A percentile compares a stretch with the other conserved stretches of the same genome.
These are phyloP conservation scores for Scytalidium sp. DNA, from an alignment of 2,329 filamentous ascomycete species.

Conservation along the genomic window DNA sequence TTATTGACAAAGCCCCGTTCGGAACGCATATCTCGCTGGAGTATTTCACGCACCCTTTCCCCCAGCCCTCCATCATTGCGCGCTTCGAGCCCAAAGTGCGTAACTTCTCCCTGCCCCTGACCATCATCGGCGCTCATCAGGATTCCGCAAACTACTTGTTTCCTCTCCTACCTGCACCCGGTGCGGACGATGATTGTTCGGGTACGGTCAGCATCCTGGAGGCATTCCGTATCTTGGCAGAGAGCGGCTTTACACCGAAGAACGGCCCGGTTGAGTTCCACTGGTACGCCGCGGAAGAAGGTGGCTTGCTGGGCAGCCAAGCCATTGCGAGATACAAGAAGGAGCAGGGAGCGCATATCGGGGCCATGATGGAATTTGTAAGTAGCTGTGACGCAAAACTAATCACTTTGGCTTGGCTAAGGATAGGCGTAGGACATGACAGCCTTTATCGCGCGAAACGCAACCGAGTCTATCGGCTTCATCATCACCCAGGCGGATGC, in stretches of 20 bases:
- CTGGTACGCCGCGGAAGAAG: conserved; percentile 79
- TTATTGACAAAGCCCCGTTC: conserved; percentile 26
- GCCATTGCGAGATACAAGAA: conserved; percentile 56
- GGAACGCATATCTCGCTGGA: conserved; percentile 33
- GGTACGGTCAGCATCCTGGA: conserved; percentile 73
- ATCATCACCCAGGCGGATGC: conserved; percentile 35
- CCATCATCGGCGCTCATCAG: conserved; percentile 67
- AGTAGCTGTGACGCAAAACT: conserved; percentile 4
- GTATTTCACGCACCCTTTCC: conserved; percentile 65
- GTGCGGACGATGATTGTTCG: conserved; percentile 71
- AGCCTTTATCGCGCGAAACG: conserved; percentile 33
- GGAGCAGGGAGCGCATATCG: conserved; percentile 58
- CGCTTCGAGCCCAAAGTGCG: conserved; percentile 49
- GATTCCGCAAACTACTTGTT: conserved; percentile 65
- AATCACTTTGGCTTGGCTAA: neutral
- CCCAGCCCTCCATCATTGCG: conserved; percentile 69
- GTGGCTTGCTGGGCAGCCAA: conserved; percentile 57
- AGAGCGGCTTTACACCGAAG: conserved; percentile 33
- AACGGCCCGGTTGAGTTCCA: conserved; percentile 63
- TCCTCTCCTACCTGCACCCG: conserved; percentile 66
- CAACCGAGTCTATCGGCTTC: conserved; percentile 37
- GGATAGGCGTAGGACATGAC: conserved; percentile 33
- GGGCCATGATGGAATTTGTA: conserved; percentile 67
- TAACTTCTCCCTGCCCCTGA: conserved; percentile 22
- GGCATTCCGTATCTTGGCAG: conserved; percentile 62